A percentile compares a stretch with the other conserved stretches of the same genome.
phyloP scores from a whole-genome alignment of 2,329 filamentous ascomycete genomes.

The Fusarium piperis region DNA sequence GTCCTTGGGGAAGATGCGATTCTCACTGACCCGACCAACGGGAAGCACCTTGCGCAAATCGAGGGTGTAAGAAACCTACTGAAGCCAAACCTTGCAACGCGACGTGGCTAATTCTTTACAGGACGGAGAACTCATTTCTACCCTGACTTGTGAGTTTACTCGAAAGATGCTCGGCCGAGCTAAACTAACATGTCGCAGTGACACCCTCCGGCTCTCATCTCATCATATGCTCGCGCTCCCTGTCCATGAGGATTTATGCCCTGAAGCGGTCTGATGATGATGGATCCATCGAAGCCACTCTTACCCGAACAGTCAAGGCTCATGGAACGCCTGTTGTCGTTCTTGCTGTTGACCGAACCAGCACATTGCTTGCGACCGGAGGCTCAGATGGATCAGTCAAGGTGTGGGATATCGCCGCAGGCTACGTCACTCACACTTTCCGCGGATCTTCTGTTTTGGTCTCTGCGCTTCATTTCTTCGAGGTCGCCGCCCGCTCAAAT shows the following conservation, averaged over 20 bases:
- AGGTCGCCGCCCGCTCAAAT: conserved; percentile 64
- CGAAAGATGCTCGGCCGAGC: neutral
- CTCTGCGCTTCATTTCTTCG: conserved; percentile 92
- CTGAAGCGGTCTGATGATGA: conserved; percentile 69
- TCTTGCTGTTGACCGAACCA: conserved; percentile 83
- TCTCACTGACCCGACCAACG: conserved; percentile 84
- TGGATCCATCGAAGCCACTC: conserved; percentile 69
- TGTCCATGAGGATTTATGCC: conserved; percentile 92
- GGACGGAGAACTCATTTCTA: conserved; percentile 85
- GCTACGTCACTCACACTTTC: conserved; percentile 94
- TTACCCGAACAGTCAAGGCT: conserved; percentile 85
- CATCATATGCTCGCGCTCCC: conserved; percentile 91
- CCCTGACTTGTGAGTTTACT: conserved; percentile 65
- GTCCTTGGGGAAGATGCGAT: conserved; percentile 93
- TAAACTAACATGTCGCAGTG: conserved; percentile 60
- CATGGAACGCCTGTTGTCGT: conserved; percentile 91
- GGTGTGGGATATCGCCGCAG: conserved; percentile 92
- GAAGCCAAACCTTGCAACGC: neutral
- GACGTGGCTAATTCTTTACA: conserved; percentile 47
- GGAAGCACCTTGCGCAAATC: conserved; percentile 82
- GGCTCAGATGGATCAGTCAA: conserved; percentile 94
- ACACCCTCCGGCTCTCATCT: conserved; percentile 90
- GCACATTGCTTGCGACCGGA: conserved; percentile 90
- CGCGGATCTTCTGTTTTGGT: conserved; percentile 91
- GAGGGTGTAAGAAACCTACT: conserved; percentile 73